These are phyloP conservation scores for Claviceps sp. DNA, from an alignment of 2,329 filamentous ascomycete genomes.

Conservation along the genomic window DNA sequence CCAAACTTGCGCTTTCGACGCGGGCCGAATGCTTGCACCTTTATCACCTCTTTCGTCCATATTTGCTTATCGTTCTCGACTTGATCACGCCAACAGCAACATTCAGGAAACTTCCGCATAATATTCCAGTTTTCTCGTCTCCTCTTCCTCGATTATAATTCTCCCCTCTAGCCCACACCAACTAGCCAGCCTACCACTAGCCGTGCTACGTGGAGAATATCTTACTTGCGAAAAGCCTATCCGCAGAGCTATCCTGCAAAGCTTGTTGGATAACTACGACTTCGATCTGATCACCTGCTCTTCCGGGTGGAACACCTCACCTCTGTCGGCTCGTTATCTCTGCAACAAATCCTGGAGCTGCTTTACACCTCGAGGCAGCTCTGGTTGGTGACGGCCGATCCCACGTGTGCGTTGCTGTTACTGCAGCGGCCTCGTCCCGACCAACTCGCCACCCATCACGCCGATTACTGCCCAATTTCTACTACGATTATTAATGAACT, in stretches of 20 bases:
- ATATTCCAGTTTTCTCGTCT: neutral
- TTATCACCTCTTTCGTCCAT: neutral
- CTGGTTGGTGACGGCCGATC: conserved; percentile 5
- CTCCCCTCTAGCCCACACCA: neutral
- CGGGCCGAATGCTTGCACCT: neutral
- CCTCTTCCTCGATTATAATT: neutral
- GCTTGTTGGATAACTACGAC: neutral
- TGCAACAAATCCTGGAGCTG: conserved; percentile 2
- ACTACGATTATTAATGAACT: neutral
- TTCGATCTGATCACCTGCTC: neutral
- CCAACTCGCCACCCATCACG: conserved; percentile 1
- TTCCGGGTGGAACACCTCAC: neutral
- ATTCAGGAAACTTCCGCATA: neutral
- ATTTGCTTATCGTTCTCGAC: neutral
- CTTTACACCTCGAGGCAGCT: neutral
- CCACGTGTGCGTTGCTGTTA: conserved; percentile 3
- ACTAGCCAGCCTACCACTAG: neutral
- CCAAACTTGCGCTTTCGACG: neutral
- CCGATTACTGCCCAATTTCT: conserved; percentile 3
- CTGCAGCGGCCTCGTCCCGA: conserved; percentile 3
- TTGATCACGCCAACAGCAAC: neutral
- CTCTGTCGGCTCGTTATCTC: neutral
- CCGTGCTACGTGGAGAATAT: neutral
- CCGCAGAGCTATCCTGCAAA: neutral
- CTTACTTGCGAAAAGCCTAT: neutral